phyloP scores from a whole-genome alignment of 495 filamentous ascomycete genomes.

The Xylaria intraflava region DNA sequence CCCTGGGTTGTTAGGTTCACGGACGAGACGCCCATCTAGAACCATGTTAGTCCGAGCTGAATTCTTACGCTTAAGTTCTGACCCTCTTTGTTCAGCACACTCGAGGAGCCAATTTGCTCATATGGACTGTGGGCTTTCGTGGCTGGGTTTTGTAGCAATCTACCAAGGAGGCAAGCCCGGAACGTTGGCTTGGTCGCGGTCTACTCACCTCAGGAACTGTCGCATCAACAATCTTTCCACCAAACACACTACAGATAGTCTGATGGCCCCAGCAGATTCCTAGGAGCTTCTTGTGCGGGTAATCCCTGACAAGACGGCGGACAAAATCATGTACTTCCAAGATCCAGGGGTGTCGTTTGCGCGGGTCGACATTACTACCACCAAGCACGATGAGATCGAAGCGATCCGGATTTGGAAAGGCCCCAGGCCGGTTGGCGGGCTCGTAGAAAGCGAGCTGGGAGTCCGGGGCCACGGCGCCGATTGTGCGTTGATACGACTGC shows the following conservation, averaged over 20 bases:
- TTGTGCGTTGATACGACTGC: slow-evolving; percentile 35
- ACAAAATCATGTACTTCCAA: slow-evolving; percentile 38
- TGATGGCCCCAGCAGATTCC: slow-evolving; percentile 48
- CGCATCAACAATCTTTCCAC: slow-evolving; percentile 36
- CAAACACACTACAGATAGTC: slow-evolving; percentile 37
- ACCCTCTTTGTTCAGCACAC: neutral
- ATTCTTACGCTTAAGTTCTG: neutral
- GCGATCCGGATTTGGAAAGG: slow-evolving; percentile 33
- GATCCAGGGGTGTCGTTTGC: slow-evolving; percentile 38
- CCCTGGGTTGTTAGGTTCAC: slow-evolving; percentile 32
- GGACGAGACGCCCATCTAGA: slow-evolving; percentile 36
- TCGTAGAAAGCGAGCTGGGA: slow-evolving; percentile 33
- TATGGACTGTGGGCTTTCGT: neutral
- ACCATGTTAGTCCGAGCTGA: neutral
- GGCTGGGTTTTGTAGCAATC: neutral
- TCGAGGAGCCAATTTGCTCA: neutral
- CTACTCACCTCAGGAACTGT: slow-evolving; percentile 31
- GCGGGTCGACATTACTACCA: slow-evolving; percentile 42
- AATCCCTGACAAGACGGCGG: slow-evolving; percentile 27
- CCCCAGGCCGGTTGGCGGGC: slow-evolving; percentile 32
- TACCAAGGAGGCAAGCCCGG: neutral
- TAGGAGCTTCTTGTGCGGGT: slow-evolving; percentile 37
- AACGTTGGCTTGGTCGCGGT: neutral
- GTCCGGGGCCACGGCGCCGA: slow-evolving; percentile 25
- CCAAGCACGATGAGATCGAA: slow-evolving; percentile 45